Evolutionary conservation across 805 yeast species (phyloP), one percentile per base, ranked within the genome.

Genomic region (Priceomyces castillae): DNA sequence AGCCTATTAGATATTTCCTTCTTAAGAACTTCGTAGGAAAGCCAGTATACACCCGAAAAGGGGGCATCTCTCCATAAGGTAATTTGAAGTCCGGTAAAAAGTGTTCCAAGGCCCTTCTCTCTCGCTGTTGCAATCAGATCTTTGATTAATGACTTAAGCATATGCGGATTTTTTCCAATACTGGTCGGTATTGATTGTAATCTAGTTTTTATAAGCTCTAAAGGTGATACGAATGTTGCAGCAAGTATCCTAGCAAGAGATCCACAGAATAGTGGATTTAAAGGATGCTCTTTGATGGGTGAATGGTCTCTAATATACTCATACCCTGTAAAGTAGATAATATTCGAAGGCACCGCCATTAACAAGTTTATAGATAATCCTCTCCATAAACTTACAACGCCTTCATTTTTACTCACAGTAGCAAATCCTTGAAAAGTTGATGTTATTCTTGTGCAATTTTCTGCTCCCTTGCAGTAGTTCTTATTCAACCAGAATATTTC

Each of bases 61-160:
- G 99, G 99, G 0, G 92, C 98, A 61, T 94, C 99, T 64, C 99
- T 76, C 96, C 96, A 92, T 12, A 94, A 72, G 0, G 99, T 94
- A 31, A 94, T 74, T 33, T 85, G 81, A 17, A 94, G 68, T 0
- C 99, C 99, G 43, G 84, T 82, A 73, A 90, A 94, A 15, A 94
- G 61, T 0, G 89, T 76, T 2, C 66, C 61, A 2, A 77, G 47
- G 0, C 99, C 99, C 11, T 73, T 71, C 1, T 58, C 47, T 30
- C 65, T 60, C 4, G 88, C 66, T 54, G 84, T 81, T 2, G 59
- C 54, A 39, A 58, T 59, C 22, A 84, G 70, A 37, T 86, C 90
- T 19, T 62, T 65, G 40, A 84, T 53, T 22, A 86, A 64, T 44
- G 78, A 72, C 17, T 65, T 54, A 43, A 74, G 44, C 42, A 79